A percentile compares a stretch with the other conserved stretches of the same genome.
Evolutionary conservation across 306 rosid species (phyloP).

Genomic region (Argentina anserina): DNA sequence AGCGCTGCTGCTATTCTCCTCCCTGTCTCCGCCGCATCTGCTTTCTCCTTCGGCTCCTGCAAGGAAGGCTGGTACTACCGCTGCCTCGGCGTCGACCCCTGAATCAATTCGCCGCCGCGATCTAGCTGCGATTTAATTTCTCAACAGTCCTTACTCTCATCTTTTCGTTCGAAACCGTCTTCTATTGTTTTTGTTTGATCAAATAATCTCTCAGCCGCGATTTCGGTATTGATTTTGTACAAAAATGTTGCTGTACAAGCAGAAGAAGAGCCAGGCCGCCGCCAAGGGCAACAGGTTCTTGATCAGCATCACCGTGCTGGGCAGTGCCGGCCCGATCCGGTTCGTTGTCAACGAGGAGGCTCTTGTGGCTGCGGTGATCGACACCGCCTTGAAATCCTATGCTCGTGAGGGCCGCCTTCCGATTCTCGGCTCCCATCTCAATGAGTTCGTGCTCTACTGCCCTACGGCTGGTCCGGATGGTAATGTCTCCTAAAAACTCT

Average conservation of each 20-base stretch:
- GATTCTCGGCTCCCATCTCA: slow-evolving; percentile 51
- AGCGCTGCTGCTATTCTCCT: slow-evolving; percentile 80
- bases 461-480: slow-evolving; percentile 70
- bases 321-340: slow-evolving; percentile 94
- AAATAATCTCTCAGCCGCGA: too few relatives aligned
- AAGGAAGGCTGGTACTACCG: slow-evolving; percentile 98
- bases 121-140: too few relatives aligned
- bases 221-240: too few relatives aligned
- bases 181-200: too few relatives aligned
- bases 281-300: slow-evolving; percentile 57
- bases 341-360: slow-evolving; percentile 76
- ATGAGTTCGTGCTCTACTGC: slow-evolving; percentile 62
- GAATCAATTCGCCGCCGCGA: too few relatives aligned
- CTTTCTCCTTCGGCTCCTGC: slow-evolving; percentile 84
- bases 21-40: slow-evolving; percentile 48
- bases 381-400: slow-evolving; percentile 74
- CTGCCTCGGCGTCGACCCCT: slow-evolving; percentile 95
- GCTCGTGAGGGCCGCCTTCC: slow-evolving; percentile 98
- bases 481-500: slow-evolving; percentile 11
- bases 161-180: too few relatives aligned
- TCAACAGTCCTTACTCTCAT: too few relatives aligned
- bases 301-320: slow-evolving; percentile 75
- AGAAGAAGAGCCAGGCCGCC: slow-evolving; percentile 63
- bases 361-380: slow-evolving; percentile 63
- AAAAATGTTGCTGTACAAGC: slow-evolving; percentile 85